Evolutionary conservation across 2,329 filamentous ascomycete genomes (phyloP).

Genomic region (Exophiala dermatitidis): DNA sequence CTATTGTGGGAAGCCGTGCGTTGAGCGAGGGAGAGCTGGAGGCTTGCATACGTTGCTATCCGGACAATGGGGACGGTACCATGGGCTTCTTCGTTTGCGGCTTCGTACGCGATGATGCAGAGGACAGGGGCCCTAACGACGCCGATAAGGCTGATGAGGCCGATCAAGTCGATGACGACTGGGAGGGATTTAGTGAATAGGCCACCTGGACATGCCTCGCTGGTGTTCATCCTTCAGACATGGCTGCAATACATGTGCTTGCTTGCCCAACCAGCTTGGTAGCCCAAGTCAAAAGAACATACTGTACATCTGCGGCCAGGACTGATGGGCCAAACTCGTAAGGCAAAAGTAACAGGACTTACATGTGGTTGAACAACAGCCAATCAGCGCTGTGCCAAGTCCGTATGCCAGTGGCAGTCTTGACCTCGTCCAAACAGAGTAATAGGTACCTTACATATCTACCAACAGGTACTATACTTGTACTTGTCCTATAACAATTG

Average conservation of each 20-base stretch:
- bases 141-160: constrained; percentile 23
- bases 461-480: neutral
- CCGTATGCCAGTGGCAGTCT: neutral
- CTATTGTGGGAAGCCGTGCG: constrained; percentile 2
- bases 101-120: constrained; percentile 54
- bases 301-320: too few species aligned
- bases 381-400: neutral
- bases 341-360: neutral
- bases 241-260: neutral
- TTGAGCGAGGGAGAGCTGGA: constrained; percentile 48
- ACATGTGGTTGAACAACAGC: neutral
- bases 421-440: neutral
- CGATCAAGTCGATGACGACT: constrained; percentile 36
- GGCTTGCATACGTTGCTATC: constrained; percentile 73
- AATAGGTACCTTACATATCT: neutral
- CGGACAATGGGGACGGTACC: constrained; percentile 71
- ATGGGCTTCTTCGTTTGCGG: constrained; percentile 96
- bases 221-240: neutral
- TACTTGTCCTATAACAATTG: too few species aligned
- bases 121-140: neutral
- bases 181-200: constrained; percentile 36
- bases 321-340: too few species aligned
- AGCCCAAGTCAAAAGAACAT: too few species aligned
- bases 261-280: neutral
- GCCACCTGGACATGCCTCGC: neutral